Percentiles rank a stretch among this genome's conserved stretches.
Evolutionary conservation across 345 rosid species (phyloP).

Genomic region (Mercurialis annua): DNA sequence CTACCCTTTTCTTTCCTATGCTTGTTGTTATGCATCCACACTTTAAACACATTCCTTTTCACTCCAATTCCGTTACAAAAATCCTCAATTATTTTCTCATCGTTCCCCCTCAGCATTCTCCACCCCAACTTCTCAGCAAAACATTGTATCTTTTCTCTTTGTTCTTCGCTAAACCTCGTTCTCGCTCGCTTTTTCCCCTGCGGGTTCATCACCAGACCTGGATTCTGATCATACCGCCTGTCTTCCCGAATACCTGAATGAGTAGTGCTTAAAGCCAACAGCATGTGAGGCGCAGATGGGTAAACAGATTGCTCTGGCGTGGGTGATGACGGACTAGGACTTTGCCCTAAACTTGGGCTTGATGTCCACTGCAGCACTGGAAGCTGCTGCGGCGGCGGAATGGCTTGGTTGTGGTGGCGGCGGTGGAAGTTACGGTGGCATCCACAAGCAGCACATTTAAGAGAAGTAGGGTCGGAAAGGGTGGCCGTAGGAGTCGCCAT

Average conservation of each 20-base stretch:
- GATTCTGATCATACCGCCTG: conserved; percentile 21
- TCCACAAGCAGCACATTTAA: conserved; percentile 80
- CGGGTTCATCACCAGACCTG: conserved; percentile 21
- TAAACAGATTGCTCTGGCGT: conserved; percentile 50
- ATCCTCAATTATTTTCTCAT: conserved; percentile 44
- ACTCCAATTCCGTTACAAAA: conserved; percentile 65
- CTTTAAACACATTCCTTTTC: conserved; percentile 63
- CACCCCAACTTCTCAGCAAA: conserved; percentile 76
- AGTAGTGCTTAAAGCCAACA: conserved; percentile 49
- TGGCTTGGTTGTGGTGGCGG: conserved; percentile 49
- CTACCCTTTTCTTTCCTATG: conserved; percentile 38
- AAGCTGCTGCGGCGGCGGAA: conserved; percentile 11
- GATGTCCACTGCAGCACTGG: conserved; percentile 26
- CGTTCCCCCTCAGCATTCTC: conserved; percentile 51
- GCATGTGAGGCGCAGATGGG: conserved; percentile 61
- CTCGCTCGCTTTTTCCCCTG: conserved; percentile 51
- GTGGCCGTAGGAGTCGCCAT: conserved; percentile 43
- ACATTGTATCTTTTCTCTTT: conserved; percentile 58
- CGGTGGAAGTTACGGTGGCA: conserved; percentile 97
- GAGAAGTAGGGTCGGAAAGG: conserved; percentile 44
- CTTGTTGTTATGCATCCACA: conserved; percentile 87
- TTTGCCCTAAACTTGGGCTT: conserved; percentile 35
- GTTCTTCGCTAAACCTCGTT: conserved; percentile 63
- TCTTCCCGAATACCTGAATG: conserved; percentile 35
- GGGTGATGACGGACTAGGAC: conserved; percentile 40